These are phyloP conservation scores for Orychophragmus violaceus DNA, from an alignment of 345 rosid species.

Conservation along the genomic window DNA sequence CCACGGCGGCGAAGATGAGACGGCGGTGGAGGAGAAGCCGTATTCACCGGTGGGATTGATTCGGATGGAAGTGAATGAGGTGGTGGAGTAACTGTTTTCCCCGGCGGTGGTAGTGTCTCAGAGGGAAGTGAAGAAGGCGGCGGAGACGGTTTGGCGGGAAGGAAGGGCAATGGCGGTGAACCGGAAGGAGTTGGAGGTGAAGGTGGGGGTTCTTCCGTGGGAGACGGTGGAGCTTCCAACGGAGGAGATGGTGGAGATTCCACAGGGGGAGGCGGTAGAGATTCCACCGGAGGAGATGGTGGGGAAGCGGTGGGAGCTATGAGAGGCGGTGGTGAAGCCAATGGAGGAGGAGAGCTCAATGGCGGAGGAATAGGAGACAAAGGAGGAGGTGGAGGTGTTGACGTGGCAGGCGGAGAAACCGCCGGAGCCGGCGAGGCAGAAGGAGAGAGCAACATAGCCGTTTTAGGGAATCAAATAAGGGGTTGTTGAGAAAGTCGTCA, in stretches of 20 bases:
- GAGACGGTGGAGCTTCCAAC: background rate
- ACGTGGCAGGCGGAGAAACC: slow-evolving; percentile 7
- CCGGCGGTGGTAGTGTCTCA: background rate
- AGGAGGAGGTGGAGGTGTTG: slow-evolving; percentile 15
- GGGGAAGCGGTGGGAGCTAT: slow-evolving; percentile 8
- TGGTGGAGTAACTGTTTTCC: background rate
- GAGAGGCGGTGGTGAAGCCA: background rate
- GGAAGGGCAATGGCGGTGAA: slow-evolving; percentile 21
- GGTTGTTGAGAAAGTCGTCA: background rate
- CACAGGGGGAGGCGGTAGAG: too few species aligned
- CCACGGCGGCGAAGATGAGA: slow-evolving; percentile 19
- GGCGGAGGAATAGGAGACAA: slow-evolving; percentile 1
- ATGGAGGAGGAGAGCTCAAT: slow-evolving; percentile 1
- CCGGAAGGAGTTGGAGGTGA: slow-evolving; percentile 3
- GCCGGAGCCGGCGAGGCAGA: slow-evolving; percentile 21
- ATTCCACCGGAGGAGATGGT: background rate
- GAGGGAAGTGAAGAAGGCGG: slow-evolving; percentile 21
- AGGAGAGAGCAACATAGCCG: slow-evolving; percentile 24
- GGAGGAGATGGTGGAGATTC: background rate
- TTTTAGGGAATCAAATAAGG: background rate
- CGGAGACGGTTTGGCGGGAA: slow-evolving; percentile 25
- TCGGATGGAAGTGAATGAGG: slow-evolving; percentile 13
- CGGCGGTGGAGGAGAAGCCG: slow-evolving; percentile 11
- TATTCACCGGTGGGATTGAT: background rate
- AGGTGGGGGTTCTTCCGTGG: background rate